A percentile compares a stretch with the other conserved stretches of the same genome.
phyloP scores from a whole-genome alignment of 176 grass and related monocot species.

The Aegilops speltoides region DNA sequence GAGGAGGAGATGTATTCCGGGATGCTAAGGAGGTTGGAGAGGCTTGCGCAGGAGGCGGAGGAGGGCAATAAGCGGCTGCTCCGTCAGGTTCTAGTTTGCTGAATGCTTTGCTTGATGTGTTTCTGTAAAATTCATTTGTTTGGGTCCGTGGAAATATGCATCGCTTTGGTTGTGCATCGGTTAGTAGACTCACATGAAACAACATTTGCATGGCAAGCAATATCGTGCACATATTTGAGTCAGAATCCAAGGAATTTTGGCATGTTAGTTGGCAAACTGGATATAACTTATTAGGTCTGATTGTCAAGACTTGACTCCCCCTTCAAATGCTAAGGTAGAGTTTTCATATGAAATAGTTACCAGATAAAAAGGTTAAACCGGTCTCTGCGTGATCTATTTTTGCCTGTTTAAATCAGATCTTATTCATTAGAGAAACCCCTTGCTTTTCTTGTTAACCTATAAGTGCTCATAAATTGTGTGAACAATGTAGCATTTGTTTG shows the following conservation, averaged over 20 bases:
- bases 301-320: background rate
- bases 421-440: background rate
- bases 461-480: background rate
- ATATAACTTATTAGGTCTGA: background rate
- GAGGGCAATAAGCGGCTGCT: conserved; percentile 10
- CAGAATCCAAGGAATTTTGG: background rate
- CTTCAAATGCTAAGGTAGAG: background rate
- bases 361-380: background rate
- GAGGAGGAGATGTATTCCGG: background rate
- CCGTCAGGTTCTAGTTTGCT: conserved; percentile 26
- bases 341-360: conserved; percentile 9
- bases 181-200: background rate
- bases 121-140: background rate
- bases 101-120: background rate
- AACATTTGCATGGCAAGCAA: background rate
- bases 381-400: background rate
- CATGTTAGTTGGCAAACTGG: background rate
- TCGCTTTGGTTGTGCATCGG: background rate
- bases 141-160: background rate
- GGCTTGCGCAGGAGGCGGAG: conserved; percentile 40
- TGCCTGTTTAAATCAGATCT: no score
- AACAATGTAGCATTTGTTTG: background rate
- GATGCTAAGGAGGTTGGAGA: conserved; percentile 41
- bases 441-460: background rate
- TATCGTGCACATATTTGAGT: background rate